Percentiles rank a stretch among this genome's conserved stretches.
phyloP scores from a whole-genome alignment of 2,329 filamentous ascomycete species.

The Colletotrichum noveboracense region DNA sequence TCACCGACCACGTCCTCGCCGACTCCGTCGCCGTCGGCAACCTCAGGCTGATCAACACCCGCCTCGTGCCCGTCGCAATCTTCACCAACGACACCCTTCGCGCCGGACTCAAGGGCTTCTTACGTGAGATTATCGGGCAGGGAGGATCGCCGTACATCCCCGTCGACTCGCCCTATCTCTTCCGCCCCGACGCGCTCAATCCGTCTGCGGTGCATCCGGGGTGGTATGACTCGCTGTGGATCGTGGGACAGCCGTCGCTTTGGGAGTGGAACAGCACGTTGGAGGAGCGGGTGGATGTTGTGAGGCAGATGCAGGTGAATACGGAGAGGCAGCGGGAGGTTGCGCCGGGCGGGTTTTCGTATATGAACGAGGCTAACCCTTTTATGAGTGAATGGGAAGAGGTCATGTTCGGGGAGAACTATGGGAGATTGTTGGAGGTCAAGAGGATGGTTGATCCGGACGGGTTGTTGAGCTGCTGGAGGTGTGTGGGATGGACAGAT shows the following conservation, averaged over 20 bases:
- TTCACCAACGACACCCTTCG: background rate
- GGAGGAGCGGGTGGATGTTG: background rate
- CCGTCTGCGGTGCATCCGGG: background rate
- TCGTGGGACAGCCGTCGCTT: background rate
- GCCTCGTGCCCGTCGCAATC: background rate
- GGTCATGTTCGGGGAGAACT: background rate
- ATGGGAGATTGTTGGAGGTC: background rate
- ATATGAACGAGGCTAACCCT: background rate
- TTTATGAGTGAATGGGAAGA: background rate
- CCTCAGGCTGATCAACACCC: background rate
- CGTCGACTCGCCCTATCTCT: background rate
- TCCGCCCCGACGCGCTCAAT: background rate
- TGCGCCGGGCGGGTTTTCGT: background rate
- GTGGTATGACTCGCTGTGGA: background rate
- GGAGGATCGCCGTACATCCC: background rate
- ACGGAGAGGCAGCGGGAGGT: background rate
- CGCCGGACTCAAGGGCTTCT: background rate
- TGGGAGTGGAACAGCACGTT: background rate
- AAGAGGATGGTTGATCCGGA: background rate
- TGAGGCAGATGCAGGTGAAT: background rate
- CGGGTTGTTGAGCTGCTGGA: background rate
- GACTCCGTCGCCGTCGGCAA: background rate
- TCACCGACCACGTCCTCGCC: background rate
- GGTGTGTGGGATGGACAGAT: background rate
- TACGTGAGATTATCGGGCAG: background rate